Evolutionary conservation across 2,329 filamentous ascomycete species (phyloP), one percentile per base, ranked within the genome.

Genomic region (Daldinia eschscholtzii): DNA sequence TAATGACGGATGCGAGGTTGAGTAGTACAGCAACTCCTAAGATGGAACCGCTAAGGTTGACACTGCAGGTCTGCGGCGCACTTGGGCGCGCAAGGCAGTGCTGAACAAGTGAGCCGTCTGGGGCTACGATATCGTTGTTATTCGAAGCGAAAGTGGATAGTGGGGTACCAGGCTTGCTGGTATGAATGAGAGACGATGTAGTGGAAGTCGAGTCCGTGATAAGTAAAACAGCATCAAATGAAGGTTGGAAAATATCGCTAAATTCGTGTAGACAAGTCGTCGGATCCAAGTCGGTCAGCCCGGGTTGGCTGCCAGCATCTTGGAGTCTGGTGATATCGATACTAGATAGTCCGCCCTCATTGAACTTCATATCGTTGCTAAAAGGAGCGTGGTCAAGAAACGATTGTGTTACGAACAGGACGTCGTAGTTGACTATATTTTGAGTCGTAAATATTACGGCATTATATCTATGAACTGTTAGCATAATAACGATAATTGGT

Each of bases 401-500:
- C 39, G 75, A 75, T 39, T 75, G 73, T 52, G 78, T 76, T 57
- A 82, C 80, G 56, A 81, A 74, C 46, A 81, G 76, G 56, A 70
- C 64, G 52, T 71, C 64, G 64, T 70, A 71, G 61, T 74, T 70
- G n/a, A 77, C 63, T 35, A 77, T 77, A 42, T 78, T 76, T 52
- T 80, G 78, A 10, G 81, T 81, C 65, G 80, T 81, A 65, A 82
- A 83, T 53, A 86, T 80, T 78, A 86, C 74, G 67, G 84, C 80
- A 83, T 87, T 86, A 82, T 85, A 86, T 74, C 84, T 85, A 65
- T 12, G 35, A 23, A 41, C 4, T 30, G 71, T 77, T 56, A 77
- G 74, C 62, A 23, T 33, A 66, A 59, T 48, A 5, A 61, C 9
- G 5, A 55, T 33, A 7, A 2, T 23, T 39, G 4, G 3, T n/a